Percentiles rank a stretch among this genome's conserved stretches.
These are phyloP conservation scores for Arachis monticola DNA, from an alignment of 331 rosid species.

Conservation along the genomic window DNA sequence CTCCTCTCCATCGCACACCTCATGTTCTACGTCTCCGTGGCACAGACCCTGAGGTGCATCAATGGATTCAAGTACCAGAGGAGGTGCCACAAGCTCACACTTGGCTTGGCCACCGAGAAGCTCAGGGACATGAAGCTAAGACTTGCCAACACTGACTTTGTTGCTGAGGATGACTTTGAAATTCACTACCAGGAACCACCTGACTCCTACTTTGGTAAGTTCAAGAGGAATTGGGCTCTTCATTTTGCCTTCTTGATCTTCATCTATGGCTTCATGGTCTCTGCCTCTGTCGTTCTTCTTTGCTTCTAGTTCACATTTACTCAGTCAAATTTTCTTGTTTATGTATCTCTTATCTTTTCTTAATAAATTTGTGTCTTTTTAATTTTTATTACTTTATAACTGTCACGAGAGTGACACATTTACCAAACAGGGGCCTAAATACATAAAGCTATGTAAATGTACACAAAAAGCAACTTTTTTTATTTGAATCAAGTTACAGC, in stretches of 20 bases:
- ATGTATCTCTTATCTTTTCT: too few relatives aligned
- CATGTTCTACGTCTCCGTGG: slow-evolving; percentile 87
- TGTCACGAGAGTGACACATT: too few relatives aligned
- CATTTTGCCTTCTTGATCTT: slow-evolving; percentile 84
- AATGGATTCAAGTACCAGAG: slow-evolving; percentile 95
- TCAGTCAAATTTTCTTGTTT: too few relatives aligned
- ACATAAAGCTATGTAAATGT: not conserved
- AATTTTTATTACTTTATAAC: too few relatives aligned
- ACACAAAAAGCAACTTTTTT: not conserved
- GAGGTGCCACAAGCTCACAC: slow-evolving; percentile 94
- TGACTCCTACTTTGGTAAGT: slow-evolving; percentile 84
- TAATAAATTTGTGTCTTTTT: too few relatives aligned
- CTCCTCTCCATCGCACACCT: slow-evolving; percentile 85
- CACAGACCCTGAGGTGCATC: slow-evolving; percentile 85
- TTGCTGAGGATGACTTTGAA: slow-evolving; percentile 69
- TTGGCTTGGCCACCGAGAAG: slow-evolving; percentile 76
- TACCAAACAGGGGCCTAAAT: too few relatives aligned
- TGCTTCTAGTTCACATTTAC: slow-evolving; percentile 45
- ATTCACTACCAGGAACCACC: slow-evolving; percentile 93
- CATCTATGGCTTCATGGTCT: slow-evolving; percentile 72
- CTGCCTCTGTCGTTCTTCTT: slow-evolving; percentile 82
- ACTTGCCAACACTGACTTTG: slow-evolving; percentile 37
- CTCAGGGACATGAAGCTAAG: slow-evolving; percentile 73
- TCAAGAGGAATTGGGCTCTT: slow-evolving; percentile 92
- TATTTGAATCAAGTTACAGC: not conserved